Conservation (phyloP, 176 grass and related monocot genomes). For the Oryza rufipogon region DNA sequence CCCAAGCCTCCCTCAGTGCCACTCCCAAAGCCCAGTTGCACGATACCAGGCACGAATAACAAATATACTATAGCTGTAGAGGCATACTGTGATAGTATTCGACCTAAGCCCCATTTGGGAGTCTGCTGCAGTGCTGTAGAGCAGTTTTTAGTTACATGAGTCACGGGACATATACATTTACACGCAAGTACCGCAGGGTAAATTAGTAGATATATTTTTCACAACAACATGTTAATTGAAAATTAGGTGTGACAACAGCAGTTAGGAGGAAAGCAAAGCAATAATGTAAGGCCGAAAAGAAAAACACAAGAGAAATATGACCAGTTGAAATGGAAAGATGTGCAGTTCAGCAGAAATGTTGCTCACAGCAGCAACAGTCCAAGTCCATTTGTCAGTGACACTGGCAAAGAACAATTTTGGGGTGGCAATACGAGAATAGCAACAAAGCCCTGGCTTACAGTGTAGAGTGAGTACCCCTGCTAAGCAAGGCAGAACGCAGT, state of each 20-base stretch:
- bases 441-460: not conserved
- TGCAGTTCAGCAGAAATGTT: not conserved
- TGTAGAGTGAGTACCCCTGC: not conserved
- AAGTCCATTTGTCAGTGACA: not conserved
- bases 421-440: conserved; percentile 1
- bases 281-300: not conserved
- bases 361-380: conserved; percentile 8
- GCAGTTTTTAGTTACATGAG: not conserved
- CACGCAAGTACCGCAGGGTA: not conserved
- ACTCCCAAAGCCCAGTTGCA: no score
- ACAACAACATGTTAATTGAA: not conserved
- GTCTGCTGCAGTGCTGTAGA: no score
- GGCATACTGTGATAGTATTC: no score
- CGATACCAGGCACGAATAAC: no score
- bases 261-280: not conserved
- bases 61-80: no score
- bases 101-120: no score
- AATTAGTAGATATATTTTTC: not conserved
- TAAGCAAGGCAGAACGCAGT: not conserved
- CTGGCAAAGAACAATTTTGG: conserved; percentile 6
- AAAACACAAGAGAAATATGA: not conserved
- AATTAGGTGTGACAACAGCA: not conserved
- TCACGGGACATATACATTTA: not conserved
- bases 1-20: not conserved
- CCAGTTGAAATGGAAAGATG: not conserved